phyloP scores from a whole-genome alignment of 2,329 filamentous ascomycete species.

The Aciculosporium take region DNA sequence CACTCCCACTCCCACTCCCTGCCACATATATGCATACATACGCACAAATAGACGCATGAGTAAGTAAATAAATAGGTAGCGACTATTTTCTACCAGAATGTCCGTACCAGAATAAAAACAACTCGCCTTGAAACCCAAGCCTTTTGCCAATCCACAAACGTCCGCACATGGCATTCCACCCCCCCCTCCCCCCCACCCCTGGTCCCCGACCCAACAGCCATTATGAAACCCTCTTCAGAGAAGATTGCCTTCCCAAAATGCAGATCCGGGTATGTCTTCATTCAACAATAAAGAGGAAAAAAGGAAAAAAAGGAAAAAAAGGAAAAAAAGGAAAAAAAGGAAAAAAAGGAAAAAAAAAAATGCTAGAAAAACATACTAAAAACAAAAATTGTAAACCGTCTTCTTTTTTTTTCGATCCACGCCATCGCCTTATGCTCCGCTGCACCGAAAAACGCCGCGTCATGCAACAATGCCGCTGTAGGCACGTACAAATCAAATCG shows the following conservation, averaged over 20 bases:
- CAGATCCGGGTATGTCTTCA: constrained; percentile 16
- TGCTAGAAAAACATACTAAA: background rate
- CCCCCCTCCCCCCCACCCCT: background rate
- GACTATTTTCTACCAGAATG: too few relatives aligned
- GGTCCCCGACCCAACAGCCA: too few relatives aligned
- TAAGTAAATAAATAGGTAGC: too few relatives aligned
- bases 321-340: background rate
- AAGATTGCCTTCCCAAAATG: constrained; percentile 11
- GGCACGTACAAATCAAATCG: constrained; percentile 6
- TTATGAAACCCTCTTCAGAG: constrained; percentile 9
- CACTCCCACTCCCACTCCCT: too few relatives aligned
- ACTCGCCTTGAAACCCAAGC: background rate
- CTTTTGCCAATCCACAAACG: background rate
- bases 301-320: background rate
- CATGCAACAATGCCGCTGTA: constrained; percentile 13
- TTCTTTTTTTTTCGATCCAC: constrained; percentile 4
- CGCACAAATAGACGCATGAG: too few relatives aligned
- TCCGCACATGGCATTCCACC: background rate
- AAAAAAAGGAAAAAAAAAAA: background rate
- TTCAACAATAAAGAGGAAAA: constrained; percentile 6
- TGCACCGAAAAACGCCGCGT: constrained; percentile 13
- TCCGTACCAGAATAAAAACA: background rate
- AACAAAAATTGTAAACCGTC: background rate
- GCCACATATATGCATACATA: too few relatives aligned
- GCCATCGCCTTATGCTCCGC: constrained; percentile 11